Conservation (phyloP, 2,329 filamentous ascomycete genomes). For the Stagonosporopsis chrysanthemi region DNA sequence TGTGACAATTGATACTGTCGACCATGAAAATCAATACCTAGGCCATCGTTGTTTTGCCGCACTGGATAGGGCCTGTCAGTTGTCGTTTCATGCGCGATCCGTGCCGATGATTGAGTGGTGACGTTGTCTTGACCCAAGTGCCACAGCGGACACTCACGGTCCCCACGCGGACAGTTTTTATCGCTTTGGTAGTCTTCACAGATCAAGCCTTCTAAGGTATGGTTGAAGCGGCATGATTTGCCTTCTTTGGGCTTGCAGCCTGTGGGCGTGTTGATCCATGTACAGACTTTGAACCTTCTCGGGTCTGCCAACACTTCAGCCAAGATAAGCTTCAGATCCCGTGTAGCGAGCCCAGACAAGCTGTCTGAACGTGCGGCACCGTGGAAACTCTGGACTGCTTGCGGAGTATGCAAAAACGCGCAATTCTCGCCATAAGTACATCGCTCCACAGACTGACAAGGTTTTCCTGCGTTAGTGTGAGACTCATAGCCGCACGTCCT, state of each 20-base stretch:
- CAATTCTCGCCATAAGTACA: background rate
- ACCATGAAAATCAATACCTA: too few species aligned
- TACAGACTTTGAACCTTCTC: background rate
- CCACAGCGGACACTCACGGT: background rate
- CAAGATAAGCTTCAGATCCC: background rate
- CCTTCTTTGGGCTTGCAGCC: background rate
- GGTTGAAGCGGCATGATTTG: background rate
- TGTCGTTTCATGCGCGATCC: too few species aligned
- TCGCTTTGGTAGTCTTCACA: background rate
- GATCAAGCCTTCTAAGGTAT: background rate
- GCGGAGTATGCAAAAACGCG: background rate
- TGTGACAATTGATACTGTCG: too few species aligned
- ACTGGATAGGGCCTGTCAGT: too few species aligned
- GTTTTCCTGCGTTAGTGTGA: background rate
- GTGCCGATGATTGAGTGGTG: too few species aligned
- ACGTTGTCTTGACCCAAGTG: background rate
- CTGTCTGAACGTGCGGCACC: background rate
- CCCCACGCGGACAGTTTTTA: background rate
- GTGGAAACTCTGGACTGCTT: background rate
- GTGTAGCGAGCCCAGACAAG: background rate
- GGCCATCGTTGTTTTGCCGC: too few species aligned
- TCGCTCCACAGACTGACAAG: background rate
- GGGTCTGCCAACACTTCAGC: background rate
- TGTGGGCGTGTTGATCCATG: background rate
- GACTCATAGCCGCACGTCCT: background rate